phyloP scores from a whole-genome alignment of 2,329 filamentous ascomycete species.

The Diplocarpon mali region DNA sequence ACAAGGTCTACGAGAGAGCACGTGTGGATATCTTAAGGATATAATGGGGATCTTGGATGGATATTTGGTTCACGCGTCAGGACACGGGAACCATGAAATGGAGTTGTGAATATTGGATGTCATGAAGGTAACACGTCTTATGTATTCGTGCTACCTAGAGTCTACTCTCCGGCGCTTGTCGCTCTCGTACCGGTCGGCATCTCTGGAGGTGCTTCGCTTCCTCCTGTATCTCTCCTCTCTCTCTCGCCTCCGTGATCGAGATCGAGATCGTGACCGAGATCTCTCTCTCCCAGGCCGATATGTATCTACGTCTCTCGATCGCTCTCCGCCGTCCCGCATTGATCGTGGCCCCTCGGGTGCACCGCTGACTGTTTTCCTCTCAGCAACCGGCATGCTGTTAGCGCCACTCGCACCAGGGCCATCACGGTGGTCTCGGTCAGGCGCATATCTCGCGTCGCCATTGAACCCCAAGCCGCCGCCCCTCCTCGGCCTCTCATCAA shows the following conservation, averaged over 20 bases:
- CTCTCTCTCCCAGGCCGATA: constrained; percentile 21
- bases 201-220: constrained; percentile 47
- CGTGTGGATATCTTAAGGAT: constrained; percentile 83
- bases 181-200: constrained; percentile 40
- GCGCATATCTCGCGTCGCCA: constrained; percentile 56
- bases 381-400: constrained; percentile 60
- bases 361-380: constrained; percentile 32
- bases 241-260: constrained; percentile 37
- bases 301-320: constrained; percentile 26
- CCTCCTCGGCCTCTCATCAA: constrained; percentile 38
- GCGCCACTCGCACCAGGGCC: constrained; percentile 47
- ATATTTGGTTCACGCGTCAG: constrained; percentile 1
- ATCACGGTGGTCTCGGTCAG: constrained; percentile 46
- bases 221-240: constrained; percentile 37
- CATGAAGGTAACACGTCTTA: constrained; percentile 8
- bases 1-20: constrained; percentile 71
- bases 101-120: constrained; percentile 4
- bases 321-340: constrained; percentile 23
- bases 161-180: constrained; percentile 52
- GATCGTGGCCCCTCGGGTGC: constrained; percentile 25
- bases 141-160: constrained; percentile 16
- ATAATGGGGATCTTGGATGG: constrained; percentile 24
- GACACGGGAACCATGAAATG: background rate
- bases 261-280: constrained; percentile 40
- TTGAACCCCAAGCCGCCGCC: constrained; percentile 32